phyloP scores from a whole-genome alignment of 495 filamentous ascomycete genomes.

The Penicillium egyptiacum region DNA sequence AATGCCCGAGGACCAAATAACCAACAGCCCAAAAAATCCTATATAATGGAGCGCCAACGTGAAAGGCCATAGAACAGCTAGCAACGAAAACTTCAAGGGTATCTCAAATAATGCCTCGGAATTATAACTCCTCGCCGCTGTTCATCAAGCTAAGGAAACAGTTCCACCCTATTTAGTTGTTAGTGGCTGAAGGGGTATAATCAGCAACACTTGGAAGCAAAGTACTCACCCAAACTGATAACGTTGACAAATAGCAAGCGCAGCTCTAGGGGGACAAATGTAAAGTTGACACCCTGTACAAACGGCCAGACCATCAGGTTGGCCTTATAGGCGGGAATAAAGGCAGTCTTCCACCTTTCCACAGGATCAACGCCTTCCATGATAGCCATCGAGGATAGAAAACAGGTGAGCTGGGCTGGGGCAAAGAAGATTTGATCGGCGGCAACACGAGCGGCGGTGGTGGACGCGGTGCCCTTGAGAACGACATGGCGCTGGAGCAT shows the following conservation, averaged over 20 bases:
- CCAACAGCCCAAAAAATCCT: slow-evolving; percentile 3
- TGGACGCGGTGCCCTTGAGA: slow-evolving; percentile 61
- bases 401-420: slow-evolving; percentile 73
- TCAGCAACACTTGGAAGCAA: not conserved
- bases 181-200: slow-evolving; percentile 19
- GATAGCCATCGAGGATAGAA: slow-evolving; percentile 82
- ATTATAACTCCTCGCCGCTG: slow-evolving; percentile 46
- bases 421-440: slow-evolving; percentile 87
- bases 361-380: slow-evolving; percentile 74
- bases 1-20: slow-evolving; percentile 11
- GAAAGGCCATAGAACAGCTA: slow-evolving; percentile 24
- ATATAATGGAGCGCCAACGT: slow-evolving; percentile 21
- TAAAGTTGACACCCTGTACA: slow-evolving; percentile 90
- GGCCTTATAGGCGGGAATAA: slow-evolving; percentile 65
- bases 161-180: slow-evolving; percentile 75
- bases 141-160: slow-evolving; percentile 89
- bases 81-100: slow-evolving; percentile 11
- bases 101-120: slow-evolving; percentile 3
- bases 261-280: slow-evolving; percentile 81
- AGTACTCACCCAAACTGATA: slow-evolving; percentile 65
- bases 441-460: slow-evolving; percentile 78
- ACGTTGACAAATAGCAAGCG: slow-evolving; percentile 87
- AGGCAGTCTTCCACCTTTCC: slow-evolving; percentile 71
- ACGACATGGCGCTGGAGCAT: slow-evolving; percentile 71
- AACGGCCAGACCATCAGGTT: slow-evolving; percentile 94